Base-by-base conservation (phyloP, 2,329 filamentous ascomycete genomes). In the Diaporthe capsici region DNA sequence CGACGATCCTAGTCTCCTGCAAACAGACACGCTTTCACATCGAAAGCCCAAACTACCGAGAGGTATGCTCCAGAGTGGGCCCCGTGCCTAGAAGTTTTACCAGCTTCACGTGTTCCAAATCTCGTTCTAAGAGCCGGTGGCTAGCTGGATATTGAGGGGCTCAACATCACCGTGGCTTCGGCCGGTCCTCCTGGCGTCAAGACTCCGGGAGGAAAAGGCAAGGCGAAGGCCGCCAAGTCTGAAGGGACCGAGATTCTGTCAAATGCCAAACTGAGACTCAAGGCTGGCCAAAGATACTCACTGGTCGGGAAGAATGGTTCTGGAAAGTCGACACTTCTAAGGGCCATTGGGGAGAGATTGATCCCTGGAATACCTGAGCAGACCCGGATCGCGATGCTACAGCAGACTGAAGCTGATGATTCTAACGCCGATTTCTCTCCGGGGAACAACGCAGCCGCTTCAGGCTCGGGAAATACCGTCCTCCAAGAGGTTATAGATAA, bases 251-350 rank as follows among this genome's bases (percentile, higher is more conserved):
- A 97, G 82, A 90, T 97, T 8, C 86, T 97, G 4, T 87, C 87
- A 13, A 91, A 93, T 82, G 93, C 93, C 1, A 92, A 92, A 74
- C 84, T 97, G 49, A 90, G 92, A 34, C 85, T 97, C 4, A 94
- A 96, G 78, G 90, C 92, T 68, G 93, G 94, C 0, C 88, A 92
- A 61, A 89, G 94, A 76, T 97, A 97, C 86, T 94, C 94, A 0
- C 86, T 97, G 2, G 87, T 96, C 28, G 95, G 95, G 0, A 89
- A 94, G 9, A 97, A 97, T 83, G 95, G 95, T 0, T 93, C 92
- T 2, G 95, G 95, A 8, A 97, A 97, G 81, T 96, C 94, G 5
- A 92, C 94, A 0, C 84, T 96, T 9, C 86, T 97, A 22, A 91
- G 91, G 80, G 94, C 95, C 1, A 92, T 97, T 78, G 93, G 92